Percentiles rank a stretch among this genome's conserved stretches.
Conservation (phyloP, 345 rosid genomes). For the Dipteronia sinensis region DNA sequence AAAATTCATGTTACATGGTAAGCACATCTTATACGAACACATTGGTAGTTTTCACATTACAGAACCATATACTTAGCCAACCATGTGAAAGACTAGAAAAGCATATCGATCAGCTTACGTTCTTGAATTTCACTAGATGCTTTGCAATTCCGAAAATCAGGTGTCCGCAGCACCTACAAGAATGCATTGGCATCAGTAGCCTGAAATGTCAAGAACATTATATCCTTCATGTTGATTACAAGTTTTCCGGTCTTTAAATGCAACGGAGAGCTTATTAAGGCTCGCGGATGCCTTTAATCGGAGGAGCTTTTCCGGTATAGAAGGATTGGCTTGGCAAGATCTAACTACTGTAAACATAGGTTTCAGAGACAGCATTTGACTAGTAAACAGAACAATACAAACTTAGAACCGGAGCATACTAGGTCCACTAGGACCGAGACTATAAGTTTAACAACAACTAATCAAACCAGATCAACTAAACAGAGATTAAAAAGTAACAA, state of each 20-base stretch:
- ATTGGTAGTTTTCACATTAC: background rate
- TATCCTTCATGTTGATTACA: background rate
- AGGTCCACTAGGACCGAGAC: background rate
- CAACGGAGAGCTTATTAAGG: background rate
- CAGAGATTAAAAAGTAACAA: no score
- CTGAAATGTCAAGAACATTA: background rate
- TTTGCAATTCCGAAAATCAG: conserved; percentile 62
- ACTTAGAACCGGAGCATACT: background rate
- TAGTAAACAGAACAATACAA: background rate
- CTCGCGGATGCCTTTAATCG: background rate
- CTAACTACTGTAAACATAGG: background rate
- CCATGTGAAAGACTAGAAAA: conserved; percentile 3
- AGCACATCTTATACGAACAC: background rate
- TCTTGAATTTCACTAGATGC: conserved; percentile 69
- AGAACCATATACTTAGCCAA: background rate
- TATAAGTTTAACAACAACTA: background rate
- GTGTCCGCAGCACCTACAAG: conserved; percentile 60
- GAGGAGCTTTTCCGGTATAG: background rate
- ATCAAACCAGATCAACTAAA: background rate
- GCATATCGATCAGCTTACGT: conserved; percentile 45
- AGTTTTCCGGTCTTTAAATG: background rate
- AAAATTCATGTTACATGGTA: conserved; percentile 12
- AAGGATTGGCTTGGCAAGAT: background rate
- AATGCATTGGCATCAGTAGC: background rate
- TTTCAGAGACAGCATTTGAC: background rate